Base-by-base conservation (phyloP, 768 basidiomycete genomes). In the Infundibulicybe gibba region DNA sequence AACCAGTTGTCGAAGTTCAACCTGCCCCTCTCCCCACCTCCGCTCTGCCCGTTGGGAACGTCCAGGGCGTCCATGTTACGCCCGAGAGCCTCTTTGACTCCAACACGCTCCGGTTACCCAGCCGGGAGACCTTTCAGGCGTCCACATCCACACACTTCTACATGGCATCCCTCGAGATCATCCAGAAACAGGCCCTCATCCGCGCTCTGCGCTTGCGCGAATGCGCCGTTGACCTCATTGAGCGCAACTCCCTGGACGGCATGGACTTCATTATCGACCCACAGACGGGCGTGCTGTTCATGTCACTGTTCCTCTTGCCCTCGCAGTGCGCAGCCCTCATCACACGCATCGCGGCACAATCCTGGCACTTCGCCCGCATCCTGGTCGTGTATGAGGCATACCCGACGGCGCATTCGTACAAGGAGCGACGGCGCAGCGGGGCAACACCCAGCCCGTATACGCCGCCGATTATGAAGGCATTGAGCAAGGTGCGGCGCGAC, bases 371-470 rank as follows among this genome's bases (percentile, higher is more conserved):
- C 58, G 54, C 59, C 8, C 63, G 65, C 20, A 45, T 90, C 3
- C 67, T 85, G 2, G 56, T 90, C 32, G 48, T 91, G 11, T 78
- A 91, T 44, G 86, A 87, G 54, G 85, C 78, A 3, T 88, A 82
- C 51, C 79, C 82, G 4, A 69, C 71, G 13, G 66, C 71, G 3
- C 56, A 57, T 45, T 70, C 72, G 21, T 67, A 66, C 51, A 61
- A 52, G 50, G 51, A 58, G 2, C 45, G 51, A 45, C 53, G 50
- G 21, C 49, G 38, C 33, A 6, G 41, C 11, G 43, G 54, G 35
- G 52, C 53, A 11, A 62, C 52, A 2, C 55, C 72, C 31, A 70
- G 71, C 44, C 77, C 81, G 0, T 88, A 83, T 56, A 78, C 85
- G 0, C 79, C 80, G 2, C 83, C 85, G 0, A 74, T 86, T 33